Percentiles rank a stretch among this genome's conserved stretches.
phyloP scores from a whole-genome alignment of 345 rosid species.

The Clarkia xantiana region DNA sequence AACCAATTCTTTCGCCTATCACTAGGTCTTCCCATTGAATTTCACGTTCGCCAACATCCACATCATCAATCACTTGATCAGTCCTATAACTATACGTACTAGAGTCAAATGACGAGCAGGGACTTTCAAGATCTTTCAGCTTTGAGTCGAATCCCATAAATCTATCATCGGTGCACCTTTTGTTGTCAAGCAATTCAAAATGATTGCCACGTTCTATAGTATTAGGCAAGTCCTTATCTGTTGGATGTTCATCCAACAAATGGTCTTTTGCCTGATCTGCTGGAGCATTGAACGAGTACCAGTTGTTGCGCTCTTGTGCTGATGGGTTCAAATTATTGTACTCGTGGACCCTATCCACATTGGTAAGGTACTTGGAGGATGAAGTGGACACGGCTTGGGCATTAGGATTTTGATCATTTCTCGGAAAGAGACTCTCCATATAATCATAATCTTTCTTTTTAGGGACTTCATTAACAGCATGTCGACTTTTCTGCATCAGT shows the following conservation, averaged over 20 bases:
- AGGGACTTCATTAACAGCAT: conserved; percentile 74
- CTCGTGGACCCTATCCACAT: conserved; percentile 27
- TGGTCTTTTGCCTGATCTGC: conserved; percentile 22
- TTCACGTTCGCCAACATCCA: conserved; percentile 87
- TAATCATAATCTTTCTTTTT: conserved; percentile 56
- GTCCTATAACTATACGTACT: conserved; percentile 19
- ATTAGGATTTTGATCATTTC: conserved; percentile 57
- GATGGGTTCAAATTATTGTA: conserved; percentile 23
- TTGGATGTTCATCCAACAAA: conserved; percentile 21
- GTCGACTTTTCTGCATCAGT: conserved; percentile 68
- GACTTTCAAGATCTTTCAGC: conserved; percentile 51
- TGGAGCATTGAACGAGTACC: conserved; percentile 22
- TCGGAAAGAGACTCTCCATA: conserved; percentile 55
- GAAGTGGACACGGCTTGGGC: conserved; percentile 33
- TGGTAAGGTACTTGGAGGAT: conserved; percentile 29
- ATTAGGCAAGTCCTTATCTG: conserved; percentile 23
- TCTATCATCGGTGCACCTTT: conserved; percentile 41
- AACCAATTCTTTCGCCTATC: conserved; percentile 94
- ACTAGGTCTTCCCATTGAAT: conserved; percentile 96
- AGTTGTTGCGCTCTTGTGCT: conserved; percentile 26
- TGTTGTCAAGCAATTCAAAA: conserved; percentile 29
- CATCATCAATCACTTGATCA: conserved; percentile 75
- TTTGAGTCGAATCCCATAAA: conserved; percentile 35
- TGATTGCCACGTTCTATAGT: conserved; percentile 28
- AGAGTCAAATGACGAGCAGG: conserved; percentile 49